phyloP scores from a whole-genome alignment of 208 protist genomes.

The Crithidia thermophila region DNA sequence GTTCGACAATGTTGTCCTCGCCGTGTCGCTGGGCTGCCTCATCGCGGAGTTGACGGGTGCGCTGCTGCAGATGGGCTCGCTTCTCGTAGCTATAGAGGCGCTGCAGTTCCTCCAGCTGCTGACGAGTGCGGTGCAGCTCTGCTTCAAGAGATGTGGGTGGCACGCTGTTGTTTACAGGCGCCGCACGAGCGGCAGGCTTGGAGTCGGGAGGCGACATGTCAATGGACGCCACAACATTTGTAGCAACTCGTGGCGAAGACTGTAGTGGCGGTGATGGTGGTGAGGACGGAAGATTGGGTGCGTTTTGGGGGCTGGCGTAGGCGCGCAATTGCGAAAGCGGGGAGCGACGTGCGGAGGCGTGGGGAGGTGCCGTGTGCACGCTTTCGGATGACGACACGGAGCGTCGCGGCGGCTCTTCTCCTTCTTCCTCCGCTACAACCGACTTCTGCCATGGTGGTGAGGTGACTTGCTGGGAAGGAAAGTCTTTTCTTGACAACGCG shows the following conservation, averaged over 20 bases:
- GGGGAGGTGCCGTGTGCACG: not conserved
- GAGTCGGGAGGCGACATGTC: constrained; percentile 4
- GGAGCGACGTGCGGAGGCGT: not conserved
- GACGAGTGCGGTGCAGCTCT: constrained; percentile 20
- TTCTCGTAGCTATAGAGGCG: constrained; percentile 30
- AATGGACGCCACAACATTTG: not conserved
- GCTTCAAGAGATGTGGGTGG: not conserved
- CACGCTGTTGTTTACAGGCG: not conserved
- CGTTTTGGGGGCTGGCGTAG: not conserved
- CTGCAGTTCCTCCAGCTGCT: constrained; percentile 28
- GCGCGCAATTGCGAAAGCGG: not conserved
- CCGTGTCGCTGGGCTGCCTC: constrained; percentile 19
- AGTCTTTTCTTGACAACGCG: not conserved
- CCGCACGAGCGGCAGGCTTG: not conserved
- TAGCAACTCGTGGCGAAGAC: too few relatives aligned
- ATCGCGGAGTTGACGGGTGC: constrained; percentile 27
- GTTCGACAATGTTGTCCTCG: constrained; percentile 14
- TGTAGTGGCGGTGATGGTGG: not conserved
- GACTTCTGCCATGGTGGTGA: not conserved
- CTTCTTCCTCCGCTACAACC: not conserved
- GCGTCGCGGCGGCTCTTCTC: not conserved
- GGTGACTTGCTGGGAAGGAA: too few relatives aligned
- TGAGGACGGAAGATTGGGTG: not conserved
- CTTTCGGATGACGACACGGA: not conserved
- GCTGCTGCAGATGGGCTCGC: constrained; percentile 26